Base-by-base conservation (phyloP, 306 rosid species). In the Cicer arietinum region DNA sequence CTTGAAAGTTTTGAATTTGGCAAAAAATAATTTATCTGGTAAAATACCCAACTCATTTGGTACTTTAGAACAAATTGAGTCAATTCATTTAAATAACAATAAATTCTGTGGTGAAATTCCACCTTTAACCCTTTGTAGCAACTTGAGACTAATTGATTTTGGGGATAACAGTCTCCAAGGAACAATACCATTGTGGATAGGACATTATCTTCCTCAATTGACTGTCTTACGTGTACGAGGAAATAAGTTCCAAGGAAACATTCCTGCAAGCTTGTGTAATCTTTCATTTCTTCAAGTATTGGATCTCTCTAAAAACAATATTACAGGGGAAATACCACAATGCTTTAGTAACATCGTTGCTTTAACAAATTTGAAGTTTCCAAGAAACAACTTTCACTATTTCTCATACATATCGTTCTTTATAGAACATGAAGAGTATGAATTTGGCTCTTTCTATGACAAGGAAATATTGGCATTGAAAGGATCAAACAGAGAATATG, bases 291-390 rank as follows among this genome's bases (percentile, higher is more conserved):
- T 83, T 51, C 79, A 67, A 44, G 16, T 80, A 6, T 71, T 86
- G 58, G 85, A 80, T 67, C 60, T 86, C 17, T 62, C 87, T 1
- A 8, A 48, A 6, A 83, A 86, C 35, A 45, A 64, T 7, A 53
- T 83, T n/a, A 12, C 45, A 0, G 80, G 87, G 17, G 2, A 14
- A 14, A 83, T 86, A 45, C 87, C 87, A 13, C 12, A 7, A 30
- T 83, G 85, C 39, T 18, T 86, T 0, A 7, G 22, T 45, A 25
- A 75, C 41, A 44, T 86, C 35, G 42, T 1, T 9, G 75, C 73
- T 0, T 48, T 77, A 63, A 7, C 48, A 12, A 8, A 52, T 17
- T 0, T 6, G 2, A 13, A 1, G 3, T 13, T 72, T 62, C 0
- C 6, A n/a, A 8, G 46, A 6, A 2, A 1, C 3, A 1, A 0